Conservation (phyloP, 2,329 filamentous ascomycete species). For the Fusarium praegraminearum region DNA sequence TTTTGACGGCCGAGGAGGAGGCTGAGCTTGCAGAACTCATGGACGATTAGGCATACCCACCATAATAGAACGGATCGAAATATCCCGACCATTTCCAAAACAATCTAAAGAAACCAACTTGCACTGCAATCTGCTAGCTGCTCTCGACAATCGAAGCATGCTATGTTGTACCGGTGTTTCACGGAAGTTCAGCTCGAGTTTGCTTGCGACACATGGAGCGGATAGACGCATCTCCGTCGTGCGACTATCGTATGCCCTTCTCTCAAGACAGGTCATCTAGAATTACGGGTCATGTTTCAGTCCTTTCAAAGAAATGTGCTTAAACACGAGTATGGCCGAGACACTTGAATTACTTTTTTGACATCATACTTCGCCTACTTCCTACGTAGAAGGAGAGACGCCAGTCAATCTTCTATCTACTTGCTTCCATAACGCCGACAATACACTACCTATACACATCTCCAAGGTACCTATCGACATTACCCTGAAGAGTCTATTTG, state of each 20-base stretch:
- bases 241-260: constrained; percentile 1
- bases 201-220: constrained; percentile 9
- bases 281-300: constrained; percentile 31
- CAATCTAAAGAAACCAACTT: background rate
- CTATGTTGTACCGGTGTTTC: constrained; percentile 18
- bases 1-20: constrained; percentile 90
- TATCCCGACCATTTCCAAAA: background rate
- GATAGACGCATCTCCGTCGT: background rate
- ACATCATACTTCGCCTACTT: background rate
- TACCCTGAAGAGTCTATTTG: background rate
- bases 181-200: constrained; percentile 35
- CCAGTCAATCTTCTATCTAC: background rate
- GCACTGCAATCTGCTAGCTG: background rate
- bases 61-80: constrained; percentile 2
- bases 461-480: background rate
- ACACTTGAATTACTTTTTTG: constrained; percentile 12
- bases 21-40: constrained; percentile 91
- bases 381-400: constrained; percentile 1
- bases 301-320: constrained; percentile 1
- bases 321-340: constrained; percentile 5
- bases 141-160: constrained; percentile 1
- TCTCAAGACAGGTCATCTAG: background rate
- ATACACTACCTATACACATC: background rate
- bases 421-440: constrained; percentile 1
- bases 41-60: constrained; percentile 66